Percentiles rank a stretch among this genome's conserved stretches.
These are phyloP conservation scores for Backusella psychrophila DNA, from an alignment of 192 early-diverging fungal genomes.

Conservation along the genomic window DNA sequence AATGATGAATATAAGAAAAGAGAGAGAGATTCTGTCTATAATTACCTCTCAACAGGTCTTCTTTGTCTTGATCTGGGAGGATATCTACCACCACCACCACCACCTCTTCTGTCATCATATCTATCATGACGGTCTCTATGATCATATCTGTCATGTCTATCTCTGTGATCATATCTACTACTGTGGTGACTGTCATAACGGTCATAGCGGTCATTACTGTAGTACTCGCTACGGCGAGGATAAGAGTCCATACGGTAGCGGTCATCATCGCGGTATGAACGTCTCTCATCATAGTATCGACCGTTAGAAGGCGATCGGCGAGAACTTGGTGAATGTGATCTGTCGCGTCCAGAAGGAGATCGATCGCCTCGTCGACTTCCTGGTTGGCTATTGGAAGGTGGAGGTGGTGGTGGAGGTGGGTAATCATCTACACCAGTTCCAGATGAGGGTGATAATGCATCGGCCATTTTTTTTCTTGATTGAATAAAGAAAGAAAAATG, in stretches of 20 bases:
- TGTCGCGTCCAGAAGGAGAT: conserved; percentile 12
- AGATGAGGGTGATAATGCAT: conserved; percentile 8
- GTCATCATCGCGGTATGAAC: conserved; percentile 18
- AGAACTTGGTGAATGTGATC: conserved; percentile 20
- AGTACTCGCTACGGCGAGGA: neutral
- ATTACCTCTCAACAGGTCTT: conserved; percentile 47
- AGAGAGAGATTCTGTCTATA: no score
- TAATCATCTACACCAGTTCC: neutral
- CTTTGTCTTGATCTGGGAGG: conserved; percentile 45
- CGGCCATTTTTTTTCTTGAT: conserved; percentile 4
- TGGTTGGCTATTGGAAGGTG: neutral
- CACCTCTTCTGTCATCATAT: conserved; percentile 34
- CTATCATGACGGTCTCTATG: conserved; percentile 41
- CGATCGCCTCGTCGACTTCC: neutral
- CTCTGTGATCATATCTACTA: conserved; percentile 7
- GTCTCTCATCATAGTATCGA: conserved; percentile 21
- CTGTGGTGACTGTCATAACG: conserved; percentile 5
- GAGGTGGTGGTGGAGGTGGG: conserved; percentile 8
- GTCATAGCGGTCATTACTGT: conserved; percentile 18
- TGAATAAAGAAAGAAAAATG: neutral
- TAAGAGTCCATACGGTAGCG: conserved; percentile 22
- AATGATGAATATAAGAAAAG: neutral
- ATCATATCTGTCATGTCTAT: conserved; percentile 31
- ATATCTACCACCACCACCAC: conserved; percentile 34
- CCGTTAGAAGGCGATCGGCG: conserved; percentile 20